Evolutionary conservation across 1,284 basidiomycete genomes (phyloP).

Genomic region (Gymnopus androsaceus): DNA sequence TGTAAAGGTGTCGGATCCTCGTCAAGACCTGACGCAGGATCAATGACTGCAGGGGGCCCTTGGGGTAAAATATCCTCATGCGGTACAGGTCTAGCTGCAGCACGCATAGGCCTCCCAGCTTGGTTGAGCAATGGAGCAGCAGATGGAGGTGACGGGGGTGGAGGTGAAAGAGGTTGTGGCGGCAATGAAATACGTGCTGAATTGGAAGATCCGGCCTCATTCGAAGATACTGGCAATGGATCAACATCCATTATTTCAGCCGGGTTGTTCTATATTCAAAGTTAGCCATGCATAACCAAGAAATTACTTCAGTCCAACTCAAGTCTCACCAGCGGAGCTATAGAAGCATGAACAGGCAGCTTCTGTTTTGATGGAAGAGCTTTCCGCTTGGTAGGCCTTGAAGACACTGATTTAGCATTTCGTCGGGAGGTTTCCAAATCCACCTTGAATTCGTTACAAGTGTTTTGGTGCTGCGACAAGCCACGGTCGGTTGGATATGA

Average conservation of each 20-base stretch:
- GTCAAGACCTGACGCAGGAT: not conserved
- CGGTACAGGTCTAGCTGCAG: not conserved
- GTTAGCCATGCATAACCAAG: too few relatives aligned
- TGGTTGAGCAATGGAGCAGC: not conserved
- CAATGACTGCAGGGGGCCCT: not conserved
- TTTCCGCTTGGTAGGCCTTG: not conserved
- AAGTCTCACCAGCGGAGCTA: too few relatives aligned
- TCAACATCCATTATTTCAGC: too few relatives aligned
- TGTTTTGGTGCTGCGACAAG: not conserved
- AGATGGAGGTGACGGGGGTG: not conserved
- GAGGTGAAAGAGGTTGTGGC: not conserved
- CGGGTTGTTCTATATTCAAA: too few relatives aligned
- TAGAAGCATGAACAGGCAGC: too few relatives aligned
- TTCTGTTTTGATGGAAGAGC: not conserved
- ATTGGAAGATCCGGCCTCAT: not conserved
- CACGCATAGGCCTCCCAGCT: not conserved
- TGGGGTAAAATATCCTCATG: not conserved
- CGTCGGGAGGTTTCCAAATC: not conserved
- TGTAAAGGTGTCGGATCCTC: not conserved
- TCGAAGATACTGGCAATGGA: too few relatives aligned
- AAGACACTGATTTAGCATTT: not conserved
- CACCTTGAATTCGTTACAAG: not conserved
- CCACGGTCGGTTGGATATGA: not conserved
- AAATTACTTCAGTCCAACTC: too few relatives aligned
- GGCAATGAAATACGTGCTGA: not conserved